These are phyloP conservation scores for Melanogaster broomeanus DNA, from an alignment of 768 basidiomycete genomes.

Conservation along the genomic window DNA sequence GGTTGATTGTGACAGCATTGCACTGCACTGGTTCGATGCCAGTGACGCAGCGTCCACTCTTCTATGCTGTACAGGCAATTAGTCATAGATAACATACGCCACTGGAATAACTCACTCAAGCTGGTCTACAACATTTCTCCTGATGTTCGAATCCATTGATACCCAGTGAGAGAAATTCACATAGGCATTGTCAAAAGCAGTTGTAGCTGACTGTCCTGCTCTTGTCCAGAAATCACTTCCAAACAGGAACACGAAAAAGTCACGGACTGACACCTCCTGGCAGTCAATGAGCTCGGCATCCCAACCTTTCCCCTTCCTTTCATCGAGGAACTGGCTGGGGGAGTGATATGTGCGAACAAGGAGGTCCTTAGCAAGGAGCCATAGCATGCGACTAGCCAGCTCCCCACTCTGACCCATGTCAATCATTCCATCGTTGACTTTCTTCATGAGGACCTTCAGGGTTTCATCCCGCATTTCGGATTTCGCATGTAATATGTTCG, in stretches of 20 bases:
- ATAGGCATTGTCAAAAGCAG: background rate
- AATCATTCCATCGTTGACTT: slow-evolving; percentile 5
- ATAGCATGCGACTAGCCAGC: slow-evolving; percentile 8
- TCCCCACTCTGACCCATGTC: slow-evolving; percentile 7
- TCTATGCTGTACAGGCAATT: background rate
- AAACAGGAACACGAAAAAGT: slow-evolving; percentile 8
- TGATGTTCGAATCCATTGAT: background rate
- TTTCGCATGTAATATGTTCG: background rate
- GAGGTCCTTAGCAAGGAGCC: slow-evolving; percentile 9
- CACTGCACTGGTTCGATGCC: slow-evolving; percentile 3
- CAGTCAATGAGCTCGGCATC: slow-evolving; percentile 4
- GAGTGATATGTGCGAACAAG: background rate
- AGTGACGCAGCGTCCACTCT: slow-evolving; percentile 4
- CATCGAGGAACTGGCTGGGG: background rate
- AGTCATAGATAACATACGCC: background rate
- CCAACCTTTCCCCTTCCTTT: background rate
- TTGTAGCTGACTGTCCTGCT: background rate
- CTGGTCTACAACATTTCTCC: background rate
- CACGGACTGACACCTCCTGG: background rate
- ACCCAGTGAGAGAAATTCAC: slow-evolving; percentile 15
- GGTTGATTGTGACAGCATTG: slow-evolving; percentile 5
- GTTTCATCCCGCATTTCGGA: background rate
- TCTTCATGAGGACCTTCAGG: background rate
- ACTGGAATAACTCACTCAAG: background rate
- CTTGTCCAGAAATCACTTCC: background rate